phyloP scores from a whole-genome alignment of 1,139 yeast genomes.

The Suhomyces yuchorum region DNA sequence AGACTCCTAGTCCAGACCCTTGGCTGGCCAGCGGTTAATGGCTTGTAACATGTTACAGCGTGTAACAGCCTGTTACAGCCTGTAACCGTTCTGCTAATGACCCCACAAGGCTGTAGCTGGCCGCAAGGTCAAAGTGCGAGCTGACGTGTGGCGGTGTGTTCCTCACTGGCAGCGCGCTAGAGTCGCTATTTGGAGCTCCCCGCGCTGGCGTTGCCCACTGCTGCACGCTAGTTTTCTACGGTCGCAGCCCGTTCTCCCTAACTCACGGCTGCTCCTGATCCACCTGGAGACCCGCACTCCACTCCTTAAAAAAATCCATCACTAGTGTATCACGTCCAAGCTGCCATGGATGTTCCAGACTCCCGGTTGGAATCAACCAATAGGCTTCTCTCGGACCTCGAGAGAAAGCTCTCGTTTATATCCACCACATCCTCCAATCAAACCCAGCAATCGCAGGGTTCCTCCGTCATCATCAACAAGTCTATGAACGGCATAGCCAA shows the following conservation, averaged over 20 bases:
- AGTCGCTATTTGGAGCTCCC: not conserved
- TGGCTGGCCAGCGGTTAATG: no score
- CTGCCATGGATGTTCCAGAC: constrained; percentile 11
- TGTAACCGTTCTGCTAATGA: no score
- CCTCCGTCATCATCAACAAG: constrained; percentile 37
- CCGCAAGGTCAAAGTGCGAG: no score
- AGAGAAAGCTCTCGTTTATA: constrained; percentile 33
- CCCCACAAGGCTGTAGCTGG: no score
- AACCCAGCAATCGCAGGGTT: constrained; percentile 28
- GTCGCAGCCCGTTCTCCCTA: constrained; percentile 1
- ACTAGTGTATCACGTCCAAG: not conserved
- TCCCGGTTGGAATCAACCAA: constrained; percentile 27
- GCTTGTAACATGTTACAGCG: no score
- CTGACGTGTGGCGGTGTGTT: no score
- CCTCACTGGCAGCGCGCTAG: not conserved
- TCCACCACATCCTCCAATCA: constrained; percentile 32
- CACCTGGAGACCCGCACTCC: constrained; percentile 1
- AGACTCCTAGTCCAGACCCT: no score
- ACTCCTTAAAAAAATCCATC: constrained; percentile 5
- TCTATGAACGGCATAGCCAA: constrained; percentile 33
- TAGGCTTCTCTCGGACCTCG: constrained; percentile 31
- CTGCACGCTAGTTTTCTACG: not conserved
- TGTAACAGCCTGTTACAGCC: no score
- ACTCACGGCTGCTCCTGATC: not conserved
- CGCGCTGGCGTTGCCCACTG: not conserved